A percentile compares a stretch with the other conserved stretches of the same genome.
Conservation (phyloP, 2,329 filamentous ascomycete genomes). For the Thielaviopsis ethacetica region DNA sequence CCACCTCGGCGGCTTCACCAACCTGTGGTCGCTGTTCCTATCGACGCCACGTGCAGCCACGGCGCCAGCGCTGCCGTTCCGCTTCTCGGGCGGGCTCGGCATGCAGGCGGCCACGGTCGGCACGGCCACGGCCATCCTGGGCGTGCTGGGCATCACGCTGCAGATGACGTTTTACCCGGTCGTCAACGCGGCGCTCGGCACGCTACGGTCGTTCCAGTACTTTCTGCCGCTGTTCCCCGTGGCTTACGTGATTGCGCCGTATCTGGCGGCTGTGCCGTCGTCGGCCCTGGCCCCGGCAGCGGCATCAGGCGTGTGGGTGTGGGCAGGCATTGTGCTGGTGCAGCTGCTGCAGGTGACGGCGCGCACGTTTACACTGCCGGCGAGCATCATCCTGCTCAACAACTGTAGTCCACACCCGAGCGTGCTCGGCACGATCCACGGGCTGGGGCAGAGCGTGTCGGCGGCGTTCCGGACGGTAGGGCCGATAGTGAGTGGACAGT, state of each 20-base stretch:
- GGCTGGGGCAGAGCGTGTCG: slow-evolving; percentile 34
- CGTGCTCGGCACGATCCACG: slow-evolving; percentile 41
- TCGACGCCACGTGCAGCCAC: slow-evolving; percentile 39
- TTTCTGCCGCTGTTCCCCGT: slow-evolving; percentile 51
- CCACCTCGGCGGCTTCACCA: slow-evolving; percentile 52
- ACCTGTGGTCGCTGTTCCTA: slow-evolving; percentile 53
- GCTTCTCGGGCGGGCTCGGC: slow-evolving; percentile 50
- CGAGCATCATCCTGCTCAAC: slow-evolving; percentile 42
- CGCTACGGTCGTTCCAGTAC: slow-evolving; percentile 46
- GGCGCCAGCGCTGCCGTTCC: slow-evolving; percentile 23
- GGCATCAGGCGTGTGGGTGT: slow-evolving; percentile 34
- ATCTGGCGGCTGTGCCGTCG: slow-evolving; percentile 46
- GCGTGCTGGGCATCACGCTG: slow-evolving; percentile 49
- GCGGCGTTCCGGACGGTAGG: slow-evolving; percentile 33
- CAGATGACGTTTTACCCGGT: slow-evolving; percentile 54
- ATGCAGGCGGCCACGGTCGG: slow-evolving; percentile 52
- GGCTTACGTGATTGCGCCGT: slow-evolving; percentile 51
- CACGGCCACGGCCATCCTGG: slow-evolving; percentile 51
- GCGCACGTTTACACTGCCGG: slow-evolving; percentile 49
- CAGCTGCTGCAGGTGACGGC: slow-evolving; percentile 54
- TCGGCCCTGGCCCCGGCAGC: slow-evolving; percentile 24
- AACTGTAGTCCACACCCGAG: slow-evolving; percentile 43
- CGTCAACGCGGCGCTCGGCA: slow-evolving; percentile 47
- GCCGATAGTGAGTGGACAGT: slow-evolving; percentile 32
- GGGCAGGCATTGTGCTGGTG: slow-evolving; percentile 44